phyloP scores from a whole-genome alignment of 257 asterid species.

The Penstemon barbatus region DNA sequence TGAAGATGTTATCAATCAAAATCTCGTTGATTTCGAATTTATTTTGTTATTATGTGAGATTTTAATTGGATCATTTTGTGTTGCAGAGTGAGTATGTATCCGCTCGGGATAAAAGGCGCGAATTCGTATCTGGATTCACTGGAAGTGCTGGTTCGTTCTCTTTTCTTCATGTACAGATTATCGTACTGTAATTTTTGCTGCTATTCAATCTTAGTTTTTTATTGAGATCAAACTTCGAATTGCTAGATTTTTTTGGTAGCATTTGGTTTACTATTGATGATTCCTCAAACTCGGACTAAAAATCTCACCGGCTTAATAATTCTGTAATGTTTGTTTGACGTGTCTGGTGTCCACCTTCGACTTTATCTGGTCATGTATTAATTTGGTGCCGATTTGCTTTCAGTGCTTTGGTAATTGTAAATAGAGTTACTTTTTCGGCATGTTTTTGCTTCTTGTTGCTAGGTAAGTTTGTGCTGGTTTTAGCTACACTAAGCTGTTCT shows the following conservation, averaged over 20 bases:
- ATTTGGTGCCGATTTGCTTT: constrained; percentile 2
- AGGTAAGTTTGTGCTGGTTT: constrained; percentile 9
- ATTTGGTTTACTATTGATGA: neutral
- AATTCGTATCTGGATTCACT: constrained; percentile 81
- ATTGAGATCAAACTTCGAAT: constrained; percentile 5
- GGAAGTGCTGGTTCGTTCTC: constrained; percentile 87
- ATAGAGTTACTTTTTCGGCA: neutral
- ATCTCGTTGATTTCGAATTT: neutral
- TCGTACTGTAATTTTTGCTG: neutral
- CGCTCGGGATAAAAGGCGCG: constrained; percentile 84
- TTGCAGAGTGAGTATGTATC: constrained; percentile 95
- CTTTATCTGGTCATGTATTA: neutral
- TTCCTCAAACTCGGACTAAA: neutral
- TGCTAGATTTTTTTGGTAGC: constrained; percentile 9
- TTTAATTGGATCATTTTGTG: constrained; percentile 26
- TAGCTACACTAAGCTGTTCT: constrained; percentile 7
- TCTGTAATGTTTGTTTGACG: neutral
- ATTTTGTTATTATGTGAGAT: neutral
- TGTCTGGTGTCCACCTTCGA: neutral
- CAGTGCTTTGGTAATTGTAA: neutral
- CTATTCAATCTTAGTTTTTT: neutral
- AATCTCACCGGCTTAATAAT: neutral
- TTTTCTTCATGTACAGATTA: neutral
- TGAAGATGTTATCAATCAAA: neutral
- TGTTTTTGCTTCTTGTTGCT: constrained; percentile 11